Evolutionary conservation across 148 eudicot genomes (phyloP).

Genomic region (Vaccinium macrocarpon): DNA sequence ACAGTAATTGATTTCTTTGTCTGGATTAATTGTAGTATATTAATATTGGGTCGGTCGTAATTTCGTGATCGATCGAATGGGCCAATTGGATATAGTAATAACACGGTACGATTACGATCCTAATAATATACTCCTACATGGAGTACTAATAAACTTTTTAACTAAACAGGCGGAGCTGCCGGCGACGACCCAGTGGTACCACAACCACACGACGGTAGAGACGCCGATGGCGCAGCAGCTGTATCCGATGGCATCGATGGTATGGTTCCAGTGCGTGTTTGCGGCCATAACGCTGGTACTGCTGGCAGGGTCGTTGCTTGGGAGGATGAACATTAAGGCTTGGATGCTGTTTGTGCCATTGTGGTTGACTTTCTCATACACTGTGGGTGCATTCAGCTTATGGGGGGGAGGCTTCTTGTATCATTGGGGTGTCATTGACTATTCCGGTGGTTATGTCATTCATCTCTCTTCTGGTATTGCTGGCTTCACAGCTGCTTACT

Average conservation of each 20-base stretch:
- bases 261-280: conserved; percentile 64
- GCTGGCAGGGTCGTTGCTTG: conserved; percentile 61
- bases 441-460: conserved; percentile 70
- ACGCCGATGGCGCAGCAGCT: conserved; percentile 24
- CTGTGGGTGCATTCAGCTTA: conserved; percentile 62
- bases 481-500: conserved; percentile 70
- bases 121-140: no score
- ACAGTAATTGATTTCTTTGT: no score
- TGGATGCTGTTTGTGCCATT: conserved; percentile 81
- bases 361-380: conserved; percentile 66
- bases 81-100: no score
- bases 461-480: conserved; percentile 71
- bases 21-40: no score
- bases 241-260: conserved; percentile 62
- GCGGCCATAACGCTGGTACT: conserved; percentile 55
- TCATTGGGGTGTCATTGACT: conserved; percentile 74
- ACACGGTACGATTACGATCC: no score
- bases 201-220: conserved; percentile 14
- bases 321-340: conserved; percentile 68
- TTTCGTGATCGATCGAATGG: no score
- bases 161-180: conserved; percentile 38
- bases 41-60: no score
- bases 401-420: conserved; percentile 81
- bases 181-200: conserved; percentile 21
- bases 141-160: no score